Evolutionary conservation across 441 rosid genomes (phyloP), one percentile per base, ranked within the genome.

Genomic region (Euphorbia celastroides): DNA sequence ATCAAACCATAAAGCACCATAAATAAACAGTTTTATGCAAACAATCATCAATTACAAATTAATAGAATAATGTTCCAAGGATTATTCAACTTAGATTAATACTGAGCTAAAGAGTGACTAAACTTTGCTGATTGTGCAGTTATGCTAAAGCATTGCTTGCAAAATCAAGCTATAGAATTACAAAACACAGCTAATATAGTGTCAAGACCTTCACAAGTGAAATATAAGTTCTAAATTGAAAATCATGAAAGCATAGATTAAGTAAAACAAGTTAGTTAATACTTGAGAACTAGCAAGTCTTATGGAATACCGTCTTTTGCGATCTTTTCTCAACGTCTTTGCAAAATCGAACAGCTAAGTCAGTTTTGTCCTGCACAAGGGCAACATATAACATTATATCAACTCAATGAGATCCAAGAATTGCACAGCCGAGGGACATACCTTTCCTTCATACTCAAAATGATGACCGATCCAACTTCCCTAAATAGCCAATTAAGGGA

Each of bases 271-370:
- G 34, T 65, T 63, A 64, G 72, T 54, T 55, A 69, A 76, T 57
- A 65, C 70, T 41, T 54, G 63, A 74, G 73, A 76, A 71, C 61
- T 59, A 77, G 77, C 54, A 17, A 48, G 78, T 77, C 58, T 70
- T 67, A 68, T 62, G 14, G 59, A 80, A 61, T 85, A 93, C 97
- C 95, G 44, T 14, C 60, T 48, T 48, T 23, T 84, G 88, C 41
- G 97, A 86, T 84, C 99, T 81, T 50, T 80, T 76, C 85, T 93
- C 92, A 27, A 93, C 95, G 72, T 89, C 96, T 78, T 88, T 93
- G 88, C 97, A 93, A 74, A 93, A 91, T 31, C 88, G 83, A 81
- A 93, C 79, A 27, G 73, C 96, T 69, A 88, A 67, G 72, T 93
- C 99, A 5, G 71, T 46, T 36, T 66, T 63, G 7, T 82, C 94